Base-by-base conservation (phyloP, 108 stramenopile genomes). In the Nannochloropsis gaditana region DNA sequence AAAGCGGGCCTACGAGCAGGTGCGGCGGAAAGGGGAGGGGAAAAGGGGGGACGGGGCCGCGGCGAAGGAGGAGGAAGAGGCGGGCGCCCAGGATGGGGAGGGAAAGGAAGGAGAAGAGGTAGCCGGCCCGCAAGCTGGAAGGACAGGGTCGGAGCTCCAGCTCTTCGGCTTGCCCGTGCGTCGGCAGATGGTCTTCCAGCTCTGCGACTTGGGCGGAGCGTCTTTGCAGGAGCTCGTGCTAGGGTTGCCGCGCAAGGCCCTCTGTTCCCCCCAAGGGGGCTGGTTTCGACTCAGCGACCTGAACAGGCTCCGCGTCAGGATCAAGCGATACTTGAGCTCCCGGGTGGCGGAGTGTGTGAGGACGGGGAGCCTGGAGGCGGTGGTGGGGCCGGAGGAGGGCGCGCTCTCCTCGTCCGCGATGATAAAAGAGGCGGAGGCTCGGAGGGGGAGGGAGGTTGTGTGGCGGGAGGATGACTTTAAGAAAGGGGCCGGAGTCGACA, bases 71-170 rank as follows among this genome's bases (percentile, higher is more conserved):
- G 84, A 44, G 4, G 83, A 31, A 21, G 41, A 44, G 41, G 31
- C 31, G 31, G 31, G 31, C 31, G 31, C 31, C 31, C 31, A 31
- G 31, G 31, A 31, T 31, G 41, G 79, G 8, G 79, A 42, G 45
- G 45, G 82, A 5, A 31, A 9, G 59, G 59, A 79, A 21, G 82
- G 19, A 21, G 82, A 82, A 5, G 82, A 3, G 43, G 81, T 21
- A 45, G 80, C 43, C 79, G 83, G 47, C 82, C 86, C 9, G 81
- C 83, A 80, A 43, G 86, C 10, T 86, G 86, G 86, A 82, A 79
- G 82, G 82, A 59, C 31, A n/a, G 45, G 43, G 86, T 86, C 11
- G 82, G 79, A n/a, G 87, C 79, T n/a, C 80, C 15, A 73, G 59
- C n/a, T 73, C 2, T 73, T 73, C n/a, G 59, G 59, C 19, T 3